Evolutionary conservation across 208 protist species (phyloP), one percentile per base, ranked within the genome.

Genomic region (Trypanosoma cruzi): DNA sequence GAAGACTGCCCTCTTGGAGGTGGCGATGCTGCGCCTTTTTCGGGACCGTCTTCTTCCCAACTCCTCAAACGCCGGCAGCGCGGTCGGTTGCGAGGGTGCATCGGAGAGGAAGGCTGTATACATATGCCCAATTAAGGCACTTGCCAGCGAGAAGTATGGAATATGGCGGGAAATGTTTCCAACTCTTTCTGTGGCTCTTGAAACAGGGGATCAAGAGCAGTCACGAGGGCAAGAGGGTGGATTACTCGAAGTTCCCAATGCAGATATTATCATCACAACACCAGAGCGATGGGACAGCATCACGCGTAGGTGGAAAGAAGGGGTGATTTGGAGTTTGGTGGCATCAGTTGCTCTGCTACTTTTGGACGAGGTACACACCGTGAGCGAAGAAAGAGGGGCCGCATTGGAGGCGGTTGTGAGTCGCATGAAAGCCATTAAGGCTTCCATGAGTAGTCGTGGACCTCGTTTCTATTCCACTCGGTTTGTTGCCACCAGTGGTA

Each of bases 191-290:
- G 89, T 98, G 1, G 79, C 79, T 0, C 82, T 99, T 52, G 82
- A 96, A 48, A 99, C 98, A 8, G 99, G 99, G 28, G 99, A 99
- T 80, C 98, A 94, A 44, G 84, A 88, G 49, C 64, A 71, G 24
- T 68, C 71, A 40, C 54, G 64, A 34, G 67, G 28, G 62, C 80
- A 64, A 85, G 90, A 63, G 3, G 68, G 84, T n/a, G 70, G 64
- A 42, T 68, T 95, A 29, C 34, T 55, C 0, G 63, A 64, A 4
- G 80, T 95, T 2, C 73, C 73, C 10, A 50, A 64, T 20, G 86
- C 88, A 6, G 82, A 96, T 69, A 92, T 97, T 64, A 85, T 97
- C 64, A 81, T 98, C 57, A 96, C 93, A 22, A 98, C 96, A 13
- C 96, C 96, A 40, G 93, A 98, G 75, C 89, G 96, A 2, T 98